These are phyloP conservation scores for Talaromyces sp. DNA, from an alignment of 2,329 filamentous ascomycete species.

Conservation along the genomic window DNA sequence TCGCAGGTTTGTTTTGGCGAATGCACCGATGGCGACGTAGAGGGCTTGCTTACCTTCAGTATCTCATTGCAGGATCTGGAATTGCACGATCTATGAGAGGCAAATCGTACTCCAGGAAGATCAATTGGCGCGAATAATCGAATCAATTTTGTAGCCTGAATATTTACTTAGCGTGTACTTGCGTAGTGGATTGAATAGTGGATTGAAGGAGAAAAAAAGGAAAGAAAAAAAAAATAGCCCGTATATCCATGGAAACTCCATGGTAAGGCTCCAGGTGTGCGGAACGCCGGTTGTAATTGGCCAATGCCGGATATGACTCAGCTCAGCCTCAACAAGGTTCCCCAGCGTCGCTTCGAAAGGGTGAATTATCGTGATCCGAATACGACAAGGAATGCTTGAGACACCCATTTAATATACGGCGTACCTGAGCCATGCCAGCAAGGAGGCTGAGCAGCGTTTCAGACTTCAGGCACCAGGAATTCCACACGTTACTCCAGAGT, in stretches of 20 bases:
- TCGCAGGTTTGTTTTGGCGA: not conserved
- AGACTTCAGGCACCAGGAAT: not conserved
- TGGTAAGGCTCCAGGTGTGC: not conserved
- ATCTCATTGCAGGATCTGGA: not conserved
- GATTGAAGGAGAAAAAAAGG: not conserved
- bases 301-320: conserved; percentile 3
- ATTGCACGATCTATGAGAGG: not conserved
- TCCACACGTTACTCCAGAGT: not conserved
- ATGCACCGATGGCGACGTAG: not conserved
- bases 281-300: not conserved
- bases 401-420: not conserved
- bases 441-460: conserved; percentile 5
- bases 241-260: not conserved
- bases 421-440: not conserved
- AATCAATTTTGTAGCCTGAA: not conserved
- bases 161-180: too few relatives aligned
- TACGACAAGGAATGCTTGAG: not conserved
- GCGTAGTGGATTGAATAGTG: too few relatives aligned
- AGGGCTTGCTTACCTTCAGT: not conserved
- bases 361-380: not conserved
- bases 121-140: not conserved
- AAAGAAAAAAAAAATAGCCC: not conserved
- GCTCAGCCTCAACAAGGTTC: conserved; percentile 1
- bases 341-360: not conserved
- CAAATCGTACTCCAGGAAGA: not conserved